Conservation (phyloP, 352 stramenopile genomes). For the Globisporangium ultimum region DNA sequence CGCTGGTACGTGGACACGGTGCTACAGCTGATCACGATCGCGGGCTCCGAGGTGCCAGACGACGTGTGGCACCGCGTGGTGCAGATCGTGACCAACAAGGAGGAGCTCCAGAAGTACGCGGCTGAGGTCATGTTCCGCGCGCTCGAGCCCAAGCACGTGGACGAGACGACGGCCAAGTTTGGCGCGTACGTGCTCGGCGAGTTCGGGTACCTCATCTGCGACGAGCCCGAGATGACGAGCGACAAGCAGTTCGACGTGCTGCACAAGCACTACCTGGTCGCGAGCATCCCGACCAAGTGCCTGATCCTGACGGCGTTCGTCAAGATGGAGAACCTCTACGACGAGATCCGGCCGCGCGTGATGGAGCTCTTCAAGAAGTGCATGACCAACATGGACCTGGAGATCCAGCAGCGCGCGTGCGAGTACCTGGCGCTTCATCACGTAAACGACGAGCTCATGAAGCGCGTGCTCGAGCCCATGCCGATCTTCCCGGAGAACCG, state of each 20-base stretch:
- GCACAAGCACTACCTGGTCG: conserved; percentile 94
- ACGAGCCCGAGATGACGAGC: conserved; percentile 86
- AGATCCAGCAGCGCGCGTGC: conserved; percentile 96
- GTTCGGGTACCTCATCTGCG: conserved; percentile 95
- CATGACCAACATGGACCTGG: conserved; percentile 93
- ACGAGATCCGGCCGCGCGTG: conserved; percentile 85
- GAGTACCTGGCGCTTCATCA: conserved; percentile 95
- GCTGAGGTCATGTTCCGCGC: conserved; percentile 93
- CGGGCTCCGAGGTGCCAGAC: conserved; percentile 91
- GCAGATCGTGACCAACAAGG: conserved; percentile 98
- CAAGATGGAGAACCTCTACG: conserved; percentile 92
- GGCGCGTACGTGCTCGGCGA: conserved; percentile 97
- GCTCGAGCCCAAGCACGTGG: conserved; percentile 91
- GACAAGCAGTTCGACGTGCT: conserved; percentile 95
- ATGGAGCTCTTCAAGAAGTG: conserved; percentile 91
- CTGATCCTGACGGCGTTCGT: conserved; percentile 96
- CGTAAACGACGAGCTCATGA: conserved; percentile 83
- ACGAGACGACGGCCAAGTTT: conserved; percentile 94
- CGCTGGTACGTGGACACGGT: conserved; percentile 98
- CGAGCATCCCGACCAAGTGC: conserved; percentile 82
- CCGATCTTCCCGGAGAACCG: conserved; percentile 94
- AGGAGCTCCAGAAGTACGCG: conserved; percentile 94
- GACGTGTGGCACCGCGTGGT: conserved; percentile 98
- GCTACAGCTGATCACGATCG: conserved; percentile 95
- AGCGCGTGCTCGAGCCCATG: conserved; percentile 96